Evolutionary conservation across 208 protist species (phyloP), one percentile per base, ranked within the genome.

Genomic region (Leishmania turanica): DNA sequence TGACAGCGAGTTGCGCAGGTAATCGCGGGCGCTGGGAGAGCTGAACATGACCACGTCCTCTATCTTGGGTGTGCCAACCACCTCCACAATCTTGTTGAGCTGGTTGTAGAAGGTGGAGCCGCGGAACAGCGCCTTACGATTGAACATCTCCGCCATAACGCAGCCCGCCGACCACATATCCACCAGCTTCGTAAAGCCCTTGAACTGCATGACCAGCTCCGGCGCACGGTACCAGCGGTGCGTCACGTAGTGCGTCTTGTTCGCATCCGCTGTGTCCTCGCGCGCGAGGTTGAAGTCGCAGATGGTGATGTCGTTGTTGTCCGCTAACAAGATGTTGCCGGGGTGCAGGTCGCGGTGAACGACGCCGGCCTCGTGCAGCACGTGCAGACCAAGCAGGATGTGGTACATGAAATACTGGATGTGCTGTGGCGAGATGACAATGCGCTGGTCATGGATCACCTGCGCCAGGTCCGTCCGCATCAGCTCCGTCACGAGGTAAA

Each of bases 191-290:
- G 92, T 96, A 84, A 98, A 99, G 68, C 95, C 89, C 77, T 96
- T 98, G 79, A 93, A 98, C 79, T 99, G 98, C 75, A 99, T 96
- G 19, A 99, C 96, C 73, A 99, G 97, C 84, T 99, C 98, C 24
- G 99, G 99, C 9, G 99, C 99, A 53, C 99, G 91, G 82, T 99
- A 99, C 98, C 98, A 99, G 72, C 99, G 95, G 83, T 98, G 96
- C 11, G 96, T 97, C 17, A 99, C 97, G 87, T 99, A 99, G 84
- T 98, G 96, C 9, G 97, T 99, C 78, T 98, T 96, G 84, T 96
- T 95, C 45, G 89, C 80, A 78, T 96, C 92, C 78, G 83, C 83
- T 56, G 91, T 95, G 70, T 98, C 93, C 75, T 97, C 91, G 51
- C 97, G 91, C 21, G 99, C 99, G 34, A 99, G 92, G 81, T 99